These are phyloP conservation scores for Xylaria sp. DNA, from an alignment of 2,329 filamentous ascomycete species.

Conservation along the genomic window DNA sequence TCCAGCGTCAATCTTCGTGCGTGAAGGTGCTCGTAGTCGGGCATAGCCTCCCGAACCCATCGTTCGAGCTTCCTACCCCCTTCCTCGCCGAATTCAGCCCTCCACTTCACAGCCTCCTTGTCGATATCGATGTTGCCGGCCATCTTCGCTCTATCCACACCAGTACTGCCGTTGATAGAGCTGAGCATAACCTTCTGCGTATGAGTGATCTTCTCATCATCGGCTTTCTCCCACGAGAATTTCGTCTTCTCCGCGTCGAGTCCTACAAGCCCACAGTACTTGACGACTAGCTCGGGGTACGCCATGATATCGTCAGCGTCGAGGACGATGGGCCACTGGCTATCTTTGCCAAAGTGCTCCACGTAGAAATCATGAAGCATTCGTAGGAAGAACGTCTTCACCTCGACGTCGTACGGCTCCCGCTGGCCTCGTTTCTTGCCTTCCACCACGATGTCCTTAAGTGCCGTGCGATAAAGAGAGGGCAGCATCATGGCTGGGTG, in stretches of 20 bases:
- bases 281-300: constrained; percentile 14
- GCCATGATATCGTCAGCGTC: constrained; percentile 21
- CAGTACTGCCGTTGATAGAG: constrained; percentile 14
- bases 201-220: not conserved
- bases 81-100: constrained; percentile 18
- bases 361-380: constrained; percentile 14
- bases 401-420: constrained; percentile 15
- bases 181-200: constrained; percentile 11
- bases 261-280: constrained; percentile 14
- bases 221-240: constrained; percentile 18
- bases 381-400: constrained; percentile 11
- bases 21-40: constrained; percentile 18
- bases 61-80: constrained; percentile 15
- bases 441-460: constrained; percentile 1
- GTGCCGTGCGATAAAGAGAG: constrained; percentile 18
- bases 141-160: constrained; percentile 15
- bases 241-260: constrained; percentile 13
- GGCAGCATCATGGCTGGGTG: constrained; percentile 19
- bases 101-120: constrained; percentile 18
- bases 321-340: constrained; percentile 18
- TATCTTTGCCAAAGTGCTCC: constrained; percentile 8
- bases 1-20: constrained; percentile 6
- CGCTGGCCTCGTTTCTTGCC: constrained; percentile 1
- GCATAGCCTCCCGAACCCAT: constrained; percentile 20
- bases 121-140: constrained; percentile 15